Conservation (phyloP, 257 asterid genomes). For the Solanum lignicaule region DNA sequence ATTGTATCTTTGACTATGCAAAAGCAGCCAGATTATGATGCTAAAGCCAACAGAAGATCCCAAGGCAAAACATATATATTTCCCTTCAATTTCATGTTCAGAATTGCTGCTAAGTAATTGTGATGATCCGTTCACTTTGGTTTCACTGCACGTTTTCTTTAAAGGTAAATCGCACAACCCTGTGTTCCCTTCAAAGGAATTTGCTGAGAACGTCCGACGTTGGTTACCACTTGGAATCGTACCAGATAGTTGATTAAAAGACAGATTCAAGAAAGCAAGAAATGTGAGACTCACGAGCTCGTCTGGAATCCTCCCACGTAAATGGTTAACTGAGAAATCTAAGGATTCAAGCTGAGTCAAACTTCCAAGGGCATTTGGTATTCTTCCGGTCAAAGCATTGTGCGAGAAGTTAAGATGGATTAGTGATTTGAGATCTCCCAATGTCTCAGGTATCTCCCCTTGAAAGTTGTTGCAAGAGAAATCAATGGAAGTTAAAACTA, state of each 20-base stretch:
- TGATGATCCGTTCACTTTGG: background rate
- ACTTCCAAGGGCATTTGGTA: background rate
- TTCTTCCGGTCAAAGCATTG: background rate
- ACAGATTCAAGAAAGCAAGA: constrained; percentile 29
- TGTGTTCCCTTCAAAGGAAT: constrained; percentile 18
- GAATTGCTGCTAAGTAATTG: too few species aligned
- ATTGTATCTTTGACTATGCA: background rate
- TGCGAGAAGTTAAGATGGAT: background rate
- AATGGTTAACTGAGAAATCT: background rate
- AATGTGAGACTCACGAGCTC: constrained; percentile 30
- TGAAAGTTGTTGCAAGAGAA: background rate
- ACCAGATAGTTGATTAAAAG: constrained; percentile 33
- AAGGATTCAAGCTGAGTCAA: background rate
- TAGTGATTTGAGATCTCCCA: background rate
- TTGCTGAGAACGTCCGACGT: constrained; percentile 11
- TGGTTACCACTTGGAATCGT: constrained; percentile 21
- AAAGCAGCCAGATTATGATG: background rate
- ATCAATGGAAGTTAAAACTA: too few species aligned
- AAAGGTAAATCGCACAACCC: background rate
- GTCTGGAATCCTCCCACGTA: constrained; percentile 31
- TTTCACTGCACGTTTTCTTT: background rate
- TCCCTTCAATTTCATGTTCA: background rate
- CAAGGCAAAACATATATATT: background rate
- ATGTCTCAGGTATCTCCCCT: background rate
- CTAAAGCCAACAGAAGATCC: background rate